Conservation (phyloP, 179 eudicot species). For the Beta lomatogona region DNA sequence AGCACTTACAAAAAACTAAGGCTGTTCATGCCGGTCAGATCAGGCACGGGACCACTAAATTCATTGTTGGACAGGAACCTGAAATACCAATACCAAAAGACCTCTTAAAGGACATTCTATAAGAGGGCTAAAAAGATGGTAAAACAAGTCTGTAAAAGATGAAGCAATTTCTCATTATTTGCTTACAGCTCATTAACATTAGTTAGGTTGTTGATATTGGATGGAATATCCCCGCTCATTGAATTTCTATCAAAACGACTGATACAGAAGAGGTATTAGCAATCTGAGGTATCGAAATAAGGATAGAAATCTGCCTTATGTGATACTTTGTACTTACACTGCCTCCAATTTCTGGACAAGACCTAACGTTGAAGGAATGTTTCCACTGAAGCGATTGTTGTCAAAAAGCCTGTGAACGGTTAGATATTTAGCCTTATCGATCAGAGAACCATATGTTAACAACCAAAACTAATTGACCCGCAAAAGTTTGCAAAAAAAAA, state of each 20-base stretch:
- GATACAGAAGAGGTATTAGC: conserved; percentile 30
- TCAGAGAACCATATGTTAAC: too few species aligned
- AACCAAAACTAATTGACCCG: too few species aligned
- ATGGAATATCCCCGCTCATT: conserved; percentile 58
- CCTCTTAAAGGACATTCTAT: neutral
- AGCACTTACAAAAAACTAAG: conserved; percentile 52
- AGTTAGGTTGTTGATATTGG: conserved; percentile 56
- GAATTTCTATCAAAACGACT: conserved; percentile 76
- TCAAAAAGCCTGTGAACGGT: conserved; percentile 55
- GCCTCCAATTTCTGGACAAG: conserved; percentile 52
- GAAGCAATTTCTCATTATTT: conserved; percentile 3
- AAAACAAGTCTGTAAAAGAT: neutral
- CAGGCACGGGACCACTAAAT: conserved; percentile 50
- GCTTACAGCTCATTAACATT: conserved; percentile 66
- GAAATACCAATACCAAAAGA: conserved; percentile 16
- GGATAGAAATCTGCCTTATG: neutral
- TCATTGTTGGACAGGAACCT: conserved; percentile 55
- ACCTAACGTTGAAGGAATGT: conserved; percentile 61
- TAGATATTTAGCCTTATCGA: too few species aligned
- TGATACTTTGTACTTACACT: conserved; percentile 74
- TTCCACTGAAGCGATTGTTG: conserved; percentile 51
- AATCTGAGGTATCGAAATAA: neutral
- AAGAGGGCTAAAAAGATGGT: neutral
- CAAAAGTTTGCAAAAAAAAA: too few species aligned
- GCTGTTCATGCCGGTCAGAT: conserved; percentile 44